Percentiles rank a stretch among this genome's conserved stretches.
Evolutionary conservation across 2,329 filamentous ascomycete genomes (phyloP).

Genomic region (Claviceps africana): DNA sequence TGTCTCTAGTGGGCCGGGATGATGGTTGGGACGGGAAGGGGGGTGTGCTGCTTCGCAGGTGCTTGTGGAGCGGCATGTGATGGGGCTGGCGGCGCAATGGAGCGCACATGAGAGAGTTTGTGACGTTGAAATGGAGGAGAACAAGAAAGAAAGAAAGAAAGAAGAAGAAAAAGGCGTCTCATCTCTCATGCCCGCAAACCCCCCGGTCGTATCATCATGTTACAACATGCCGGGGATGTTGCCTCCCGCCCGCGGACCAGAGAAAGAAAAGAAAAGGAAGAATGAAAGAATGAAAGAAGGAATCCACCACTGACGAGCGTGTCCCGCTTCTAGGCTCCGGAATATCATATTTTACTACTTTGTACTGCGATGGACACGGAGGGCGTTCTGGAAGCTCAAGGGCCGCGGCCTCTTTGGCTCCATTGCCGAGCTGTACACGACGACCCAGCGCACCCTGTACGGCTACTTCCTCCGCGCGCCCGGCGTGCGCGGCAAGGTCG

Average conservation of each 20-base stretch:
- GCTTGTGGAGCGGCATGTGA: background rate
- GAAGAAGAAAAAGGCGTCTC: no score
- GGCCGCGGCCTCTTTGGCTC: conserved; percentile 80
- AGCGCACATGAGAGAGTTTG: background rate
- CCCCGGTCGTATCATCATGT: background rate
- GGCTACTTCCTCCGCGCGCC: conserved; percentile 75
- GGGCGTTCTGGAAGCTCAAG: conserved; percentile 68
- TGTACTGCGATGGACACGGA: conserved; percentile 67
- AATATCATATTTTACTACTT: conserved; percentile 87
- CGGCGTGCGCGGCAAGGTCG: conserved; percentile 73
- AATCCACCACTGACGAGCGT: background rate
- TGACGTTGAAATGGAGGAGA: background rate
- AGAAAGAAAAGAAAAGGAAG: background rate
- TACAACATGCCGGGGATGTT: background rate
- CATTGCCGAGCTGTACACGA: conserved; percentile 57
- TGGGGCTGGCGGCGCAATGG: background rate
- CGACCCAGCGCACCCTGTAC: conserved; percentile 60
- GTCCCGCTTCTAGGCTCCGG: conserved; percentile 39
- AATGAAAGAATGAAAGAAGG: no score
- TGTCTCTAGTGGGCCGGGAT: no score
- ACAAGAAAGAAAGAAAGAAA: no score
- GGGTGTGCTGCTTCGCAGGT: background rate
- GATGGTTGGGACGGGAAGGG: no score
- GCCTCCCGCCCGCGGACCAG: no score
- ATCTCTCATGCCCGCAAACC: background rate